Base-by-base conservation (phyloP, 371 early-diverging fungal species). In the Syncephalis fuscata region DNA sequence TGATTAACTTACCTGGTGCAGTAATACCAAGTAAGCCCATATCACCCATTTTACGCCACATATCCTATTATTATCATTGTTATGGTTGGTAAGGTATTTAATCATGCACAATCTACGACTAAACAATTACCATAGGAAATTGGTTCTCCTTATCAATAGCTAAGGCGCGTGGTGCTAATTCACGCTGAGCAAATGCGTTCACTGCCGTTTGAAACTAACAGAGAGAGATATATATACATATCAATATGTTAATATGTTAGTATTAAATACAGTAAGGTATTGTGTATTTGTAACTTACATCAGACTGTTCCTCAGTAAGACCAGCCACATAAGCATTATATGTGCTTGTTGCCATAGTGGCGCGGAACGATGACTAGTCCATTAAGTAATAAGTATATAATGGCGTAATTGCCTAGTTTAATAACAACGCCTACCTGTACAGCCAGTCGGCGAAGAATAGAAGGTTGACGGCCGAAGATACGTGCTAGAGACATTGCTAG, bases 11-110 rank as follows among this genome's bases (percentile, higher is more conserved):
- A 58, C 90, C 90, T 44, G 82, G 70, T 20, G 67, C 90, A n/a
- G 93, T 92, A 47, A 92, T 72, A 38, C 97, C 97, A 17, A 94
- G 65, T 1, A 94, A 64, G 10, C 97, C 97, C 92, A 96, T 92
- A 38, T 82, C 76, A 47, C 97, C 97, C 50, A 96, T 76, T 65
- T 92, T 91, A 55, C 74, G 73, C 97, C 94, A 94, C 89, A 94
- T 86, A 58, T 91, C 91, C 68, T 74, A 48, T 39, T 37, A 32
- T 24, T 44, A 21, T 42, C 37, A 39, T 44, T 14, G 26, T 11
- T 42, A 19, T 15, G 7, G 21, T 23, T 36, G 16, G n/a, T 7
- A 48, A 10, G 32, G 32, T 11, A 4, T 7, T 32, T 32, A 32
- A 7, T 32, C n/a, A n/a, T n/a, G n/a, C n/a, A n/a, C 45, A n/a